These are phyloP conservation scores for Pachyrhizus erosus DNA, from an alignment of 306 rosid genomes.

Conservation along the genomic window DNA sequence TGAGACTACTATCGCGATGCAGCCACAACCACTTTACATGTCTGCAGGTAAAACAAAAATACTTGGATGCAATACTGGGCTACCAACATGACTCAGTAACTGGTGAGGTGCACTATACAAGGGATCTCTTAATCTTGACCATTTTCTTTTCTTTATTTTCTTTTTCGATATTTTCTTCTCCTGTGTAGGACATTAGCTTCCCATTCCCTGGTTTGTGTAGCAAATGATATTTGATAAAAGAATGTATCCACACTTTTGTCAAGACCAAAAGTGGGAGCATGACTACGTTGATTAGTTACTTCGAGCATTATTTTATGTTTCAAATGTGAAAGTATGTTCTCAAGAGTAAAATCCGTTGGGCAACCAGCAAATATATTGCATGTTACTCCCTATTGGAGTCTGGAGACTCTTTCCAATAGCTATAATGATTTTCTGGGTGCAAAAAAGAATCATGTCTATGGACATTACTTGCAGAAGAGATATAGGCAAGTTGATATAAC, in stretches of 20 bases:
- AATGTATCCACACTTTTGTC: not conserved
- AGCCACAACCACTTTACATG: not conserved
- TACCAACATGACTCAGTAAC: not conserved
- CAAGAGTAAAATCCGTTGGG: not conserved
- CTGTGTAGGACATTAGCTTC: too few relatives aligned
- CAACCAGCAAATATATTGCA: not conserved
- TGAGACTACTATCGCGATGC: not conserved
- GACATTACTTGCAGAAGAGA: not conserved
- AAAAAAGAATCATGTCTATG: not conserved
- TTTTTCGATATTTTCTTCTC: too few relatives aligned
- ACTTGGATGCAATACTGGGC: not conserved
- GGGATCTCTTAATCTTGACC: not conserved
- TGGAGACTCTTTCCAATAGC: slow-evolving; percentile 10
- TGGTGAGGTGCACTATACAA: not conserved
- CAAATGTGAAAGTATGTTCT: not conserved
- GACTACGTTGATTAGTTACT: not conserved
- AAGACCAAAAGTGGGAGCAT: not conserved
- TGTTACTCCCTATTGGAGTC: slow-evolving; percentile 16
- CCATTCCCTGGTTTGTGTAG: too few relatives aligned
- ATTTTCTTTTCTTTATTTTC: not conserved
- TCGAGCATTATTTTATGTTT: slow-evolving; percentile 4
- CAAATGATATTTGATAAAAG: too few relatives aligned
- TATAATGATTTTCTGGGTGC: not conserved
- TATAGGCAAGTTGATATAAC: not conserved
- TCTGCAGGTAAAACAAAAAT: not conserved